Conservation (phyloP, 164 flowering plant genomes). For the Tinospora cordifolia region DNA sequence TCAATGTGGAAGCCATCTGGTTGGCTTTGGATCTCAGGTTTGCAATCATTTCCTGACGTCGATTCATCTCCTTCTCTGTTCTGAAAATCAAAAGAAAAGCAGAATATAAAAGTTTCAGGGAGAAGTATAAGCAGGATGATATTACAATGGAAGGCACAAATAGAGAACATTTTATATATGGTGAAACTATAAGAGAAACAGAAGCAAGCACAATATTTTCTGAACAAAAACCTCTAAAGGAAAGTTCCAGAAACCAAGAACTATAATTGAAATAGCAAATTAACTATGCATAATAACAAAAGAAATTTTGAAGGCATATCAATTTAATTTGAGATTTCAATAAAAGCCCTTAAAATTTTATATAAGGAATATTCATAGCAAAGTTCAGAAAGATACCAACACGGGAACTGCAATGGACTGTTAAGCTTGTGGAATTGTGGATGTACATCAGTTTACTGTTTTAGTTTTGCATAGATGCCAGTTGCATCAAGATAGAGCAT, state of each 20-base stretch:
- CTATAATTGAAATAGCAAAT: neutral
- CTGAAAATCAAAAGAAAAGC: conserved; percentile 27
- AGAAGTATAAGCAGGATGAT: neutral
- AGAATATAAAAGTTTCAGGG: neutral
- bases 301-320: neutral
- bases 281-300: neutral
- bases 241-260: neutral
- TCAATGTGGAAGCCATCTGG: conserved; percentile 73
- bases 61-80: conserved; percentile 80
- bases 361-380: neutral
- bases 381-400: neutral
- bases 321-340: neutral
- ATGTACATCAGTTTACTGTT: neutral
- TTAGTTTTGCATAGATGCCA: neutral
- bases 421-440: neutral
- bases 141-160: neutral
- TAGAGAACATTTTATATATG: neutral
- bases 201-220: neutral
- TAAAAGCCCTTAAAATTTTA: neutral
- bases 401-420: neutral
- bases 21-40: conserved; percentile 69
- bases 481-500: neutral
- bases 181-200: neutral
- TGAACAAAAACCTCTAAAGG: neutral
- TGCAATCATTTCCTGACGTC: conserved; percentile 71